Evolutionary conservation across 768 basidiomycete species (phyloP).

Genomic region (Agaricus subrufescens): DNA sequence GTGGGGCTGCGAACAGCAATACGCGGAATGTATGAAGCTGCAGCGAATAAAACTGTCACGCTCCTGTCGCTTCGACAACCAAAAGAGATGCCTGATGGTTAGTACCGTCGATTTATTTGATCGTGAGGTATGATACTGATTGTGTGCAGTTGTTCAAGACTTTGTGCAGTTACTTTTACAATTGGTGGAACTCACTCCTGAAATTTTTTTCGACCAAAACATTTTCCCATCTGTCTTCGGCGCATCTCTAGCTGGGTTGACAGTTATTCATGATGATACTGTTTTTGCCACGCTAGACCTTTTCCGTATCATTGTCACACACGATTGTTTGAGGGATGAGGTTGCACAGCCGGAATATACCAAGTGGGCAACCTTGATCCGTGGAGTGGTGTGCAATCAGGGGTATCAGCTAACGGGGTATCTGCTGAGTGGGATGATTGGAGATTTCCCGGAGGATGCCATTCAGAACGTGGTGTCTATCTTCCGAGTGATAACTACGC

Average conservation of each 20-base stretch:
- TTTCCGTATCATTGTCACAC: constrained; percentile 68
- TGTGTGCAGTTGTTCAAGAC: constrained; percentile 80
- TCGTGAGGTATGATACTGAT: background rate
- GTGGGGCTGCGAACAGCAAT: constrained; percentile 48
- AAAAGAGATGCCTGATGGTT: constrained; percentile 84
- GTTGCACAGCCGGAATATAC: constrained; percentile 39
- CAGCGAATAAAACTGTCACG: constrained; percentile 65
- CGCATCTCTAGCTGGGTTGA: constrained; percentile 71
- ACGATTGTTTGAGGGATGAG: constrained; percentile 52
- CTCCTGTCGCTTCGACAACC: constrained; percentile 67
- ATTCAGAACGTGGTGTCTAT: constrained; percentile 70
- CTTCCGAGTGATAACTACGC: constrained; percentile 58
- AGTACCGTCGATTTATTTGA: constrained; percentile 20
- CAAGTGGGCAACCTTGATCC: constrained; percentile 59
- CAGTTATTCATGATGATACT: constrained; percentile 78
- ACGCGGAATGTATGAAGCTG: constrained; percentile 64
- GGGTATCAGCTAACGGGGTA: constrained; percentile 68
- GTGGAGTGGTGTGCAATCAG: constrained; percentile 57
- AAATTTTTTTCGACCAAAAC: constrained; percentile 73
- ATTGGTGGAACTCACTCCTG: constrained; percentile 63
- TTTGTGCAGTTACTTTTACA: constrained; percentile 79
- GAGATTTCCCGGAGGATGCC: constrained; percentile 87
- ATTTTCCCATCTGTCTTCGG: constrained; percentile 76
- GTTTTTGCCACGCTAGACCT: constrained; percentile 80
- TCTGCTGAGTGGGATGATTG: constrained; percentile 73